Base-by-base conservation (phyloP, 1,139 yeast genomes). In the Saccharomycopsis hybrid region DNA sequence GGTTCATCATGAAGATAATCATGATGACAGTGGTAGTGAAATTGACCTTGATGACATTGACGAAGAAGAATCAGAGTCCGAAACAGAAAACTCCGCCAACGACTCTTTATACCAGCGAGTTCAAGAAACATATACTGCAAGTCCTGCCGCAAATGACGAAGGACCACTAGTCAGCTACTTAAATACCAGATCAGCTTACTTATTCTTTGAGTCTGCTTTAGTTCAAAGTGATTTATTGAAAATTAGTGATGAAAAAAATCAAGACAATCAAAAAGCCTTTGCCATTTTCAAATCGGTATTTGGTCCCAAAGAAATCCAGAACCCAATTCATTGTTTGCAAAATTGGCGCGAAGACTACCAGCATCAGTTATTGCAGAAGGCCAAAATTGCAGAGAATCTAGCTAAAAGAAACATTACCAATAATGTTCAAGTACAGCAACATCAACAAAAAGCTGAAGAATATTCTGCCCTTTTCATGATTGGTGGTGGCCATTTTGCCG, bases 401-500 rank as follows among this genome's bases (percentile, higher is more conserved):
- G 33, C n/a, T 8, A 18, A 44, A n/a, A 28, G 28, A 5, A 39
- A 32, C 8, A 18, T 18, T 18, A 18, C 18, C 18, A 18, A 18
- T 18, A 18, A 18, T 18, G 18, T 18, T 18, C 18, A 18, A 18
- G 18, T 18, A 18, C 9, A 27, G 3, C 13, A 3, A n/a, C 4
- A 25, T 5, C n/a, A 42, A 2, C 18, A 31, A 13, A 44, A 30
- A 41, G 8, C 38, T 46, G 13, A 47, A 48, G 11, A 61, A 62
- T 71, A 74, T 54, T 87, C 87, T 2, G 96, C 95, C 1, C 67
- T 92, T 11, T 77, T 92, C 57, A 88, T 94, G 96, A 78, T 92
- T 52, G 97, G 97, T 8, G 97, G 98, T 45, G 99, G 98, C 41
- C 97, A 94, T 67, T 94, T 92, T 70, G 96, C 97, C 0, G 98